Percentiles rank a stretch among this genome's conserved stretches.
phyloP scores from a whole-genome alignment of 345 rosid genomes.

The Adansonia digitata region DNA sequence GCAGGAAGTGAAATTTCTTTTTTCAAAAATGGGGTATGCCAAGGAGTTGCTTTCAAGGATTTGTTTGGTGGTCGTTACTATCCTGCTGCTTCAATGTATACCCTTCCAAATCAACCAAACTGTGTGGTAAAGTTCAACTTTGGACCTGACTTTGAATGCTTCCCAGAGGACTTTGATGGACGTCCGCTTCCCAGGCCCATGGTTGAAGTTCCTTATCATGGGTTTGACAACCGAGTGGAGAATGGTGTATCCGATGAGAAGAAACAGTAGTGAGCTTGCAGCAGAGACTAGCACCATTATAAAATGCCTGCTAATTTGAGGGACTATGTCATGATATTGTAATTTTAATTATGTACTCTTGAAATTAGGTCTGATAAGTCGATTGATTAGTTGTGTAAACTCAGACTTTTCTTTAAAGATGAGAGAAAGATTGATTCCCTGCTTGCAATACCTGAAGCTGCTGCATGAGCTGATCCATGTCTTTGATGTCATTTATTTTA shows the following conservation, averaged over 20 bases:
- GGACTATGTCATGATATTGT: background rate
- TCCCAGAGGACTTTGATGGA: conserved; percentile 64
- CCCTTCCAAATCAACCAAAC: conserved; percentile 86
- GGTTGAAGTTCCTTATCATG: conserved; percentile 75
- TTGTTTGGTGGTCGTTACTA: conserved; percentile 77
- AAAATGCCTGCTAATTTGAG: conserved; percentile 2
- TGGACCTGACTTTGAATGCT: conserved; percentile 77
- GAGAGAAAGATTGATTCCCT: conserved; percentile 4
- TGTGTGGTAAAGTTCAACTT: conserved; percentile 87
- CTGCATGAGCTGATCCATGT: background rate
- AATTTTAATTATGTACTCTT: background rate
- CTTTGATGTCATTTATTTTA: background rate
- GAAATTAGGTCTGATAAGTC: conserved; percentile 11
- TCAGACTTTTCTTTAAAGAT: background rate
- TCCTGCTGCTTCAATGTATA: conserved; percentile 99
- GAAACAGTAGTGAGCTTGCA: conserved; percentile 44
- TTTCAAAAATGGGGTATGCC: conserved; percentile 82
- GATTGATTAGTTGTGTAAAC: conserved; percentile 13
- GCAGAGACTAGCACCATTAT: conserved; percentile 3
- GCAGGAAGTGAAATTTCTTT: conserved; percentile 96
- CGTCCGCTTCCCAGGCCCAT: conserved; percentile 67
- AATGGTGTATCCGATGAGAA: conserved; percentile 56
- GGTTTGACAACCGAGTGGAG: conserved; percentile 51
- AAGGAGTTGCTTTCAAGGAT: conserved; percentile 90
- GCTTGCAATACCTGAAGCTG: background rate